Percentiles rank a stretch among this genome's conserved stretches.
These are phyloP conservation scores for Acer saccharum DNA, from an alignment of 345 rosid genomes.

Conservation along the genomic window DNA sequence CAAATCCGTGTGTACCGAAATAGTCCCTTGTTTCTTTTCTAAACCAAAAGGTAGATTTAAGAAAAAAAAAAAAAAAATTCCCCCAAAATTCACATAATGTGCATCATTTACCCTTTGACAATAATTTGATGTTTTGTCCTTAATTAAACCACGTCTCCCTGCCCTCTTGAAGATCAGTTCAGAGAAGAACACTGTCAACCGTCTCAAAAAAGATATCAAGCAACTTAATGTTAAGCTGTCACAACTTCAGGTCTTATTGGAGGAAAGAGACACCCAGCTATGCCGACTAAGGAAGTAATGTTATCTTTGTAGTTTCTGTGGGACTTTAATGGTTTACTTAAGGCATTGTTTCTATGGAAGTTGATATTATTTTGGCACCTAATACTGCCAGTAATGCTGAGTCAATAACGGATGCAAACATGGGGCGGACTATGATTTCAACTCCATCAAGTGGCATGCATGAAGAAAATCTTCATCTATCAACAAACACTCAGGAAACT, in stretches of 20 bases:
- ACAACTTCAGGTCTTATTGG: slow-evolving; percentile 65
- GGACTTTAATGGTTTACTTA: slow-evolving; percentile 12
- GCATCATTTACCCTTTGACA: not conserved
- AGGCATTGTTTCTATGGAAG: slow-evolving; percentile 12
- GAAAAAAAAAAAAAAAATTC: not conserved
- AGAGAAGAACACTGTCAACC: slow-evolving; percentile 51
- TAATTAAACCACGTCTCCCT: slow-evolving; percentile 63
- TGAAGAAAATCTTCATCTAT: slow-evolving; percentile 38
- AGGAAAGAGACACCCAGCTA: slow-evolving; percentile 64
- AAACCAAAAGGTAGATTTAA: not conserved
- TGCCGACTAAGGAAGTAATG: slow-evolving; percentile 47
- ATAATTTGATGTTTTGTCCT: slow-evolving; percentile 33
- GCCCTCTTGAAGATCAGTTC: slow-evolving; percentile 64
- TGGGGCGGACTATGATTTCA: slow-evolving; percentile 31
- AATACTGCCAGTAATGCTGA: slow-evolving; percentile 40
- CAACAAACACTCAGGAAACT: slow-evolving; percentile 31
- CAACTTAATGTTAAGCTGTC: slow-evolving; percentile 60
- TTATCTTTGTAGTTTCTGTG: not conserved
- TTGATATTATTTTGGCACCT: slow-evolving; percentile 16
- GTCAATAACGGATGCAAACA: slow-evolving; percentile 28
- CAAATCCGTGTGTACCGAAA: not conserved
- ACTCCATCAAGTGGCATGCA: slow-evolving; percentile 31
- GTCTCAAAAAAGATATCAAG: slow-evolving; percentile 56
- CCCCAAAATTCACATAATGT: too few species aligned
- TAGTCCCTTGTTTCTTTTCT: not conserved